Evolutionary conservation across 2,329 filamentous ascomycete species (phyloP), one percentile per base, ranked within the genome.

Genomic region (Pseudocercospora fuligena): DNA sequence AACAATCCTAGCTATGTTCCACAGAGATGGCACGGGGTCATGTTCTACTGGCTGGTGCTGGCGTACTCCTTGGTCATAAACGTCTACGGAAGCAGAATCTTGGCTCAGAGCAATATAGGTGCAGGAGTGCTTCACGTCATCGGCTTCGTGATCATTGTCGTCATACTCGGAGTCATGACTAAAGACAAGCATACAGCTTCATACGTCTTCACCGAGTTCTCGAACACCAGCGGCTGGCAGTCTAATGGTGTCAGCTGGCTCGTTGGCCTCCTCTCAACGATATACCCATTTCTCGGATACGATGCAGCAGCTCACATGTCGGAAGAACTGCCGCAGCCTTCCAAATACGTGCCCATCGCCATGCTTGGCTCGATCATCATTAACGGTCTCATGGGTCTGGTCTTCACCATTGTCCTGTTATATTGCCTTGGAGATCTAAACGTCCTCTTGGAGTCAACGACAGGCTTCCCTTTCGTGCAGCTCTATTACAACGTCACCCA

Each of bases 51-150:
- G 62, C 60, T 68, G 27, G 60, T 72, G 1, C 54, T 72, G 9
- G 62, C 64, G 29, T 69, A 69, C 56, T 64, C 66, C 7, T 62
- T 74, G 14, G 66, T 68, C 16, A 66, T 74, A 2, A 66, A 70
- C n/a, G 66, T 74, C 33, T 67, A 69, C 19, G 58, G 66, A 4
- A 66, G 70, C 25, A 66, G 67, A n/a, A 65, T 73, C 16, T 57
- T 72, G 54, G 78, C 84, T 70, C 85, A 85, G 66, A 79, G 78
- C 2, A 75, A 80, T n/a, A 77, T 79, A 11, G 80, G 78, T 3
- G 78, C 78, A 40, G 68, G 81, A 2, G 73, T 86, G 1, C 81
- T 83, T 1, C 77, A 80, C 21, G 77, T 85, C 23, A 83, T 85
- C 70, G 81, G 80, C 0, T 72, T 82, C n/a, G 79, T 85, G 29